Conservation (phyloP, 352 stramenopile species). For the Phytophthora pisi region DNA sequence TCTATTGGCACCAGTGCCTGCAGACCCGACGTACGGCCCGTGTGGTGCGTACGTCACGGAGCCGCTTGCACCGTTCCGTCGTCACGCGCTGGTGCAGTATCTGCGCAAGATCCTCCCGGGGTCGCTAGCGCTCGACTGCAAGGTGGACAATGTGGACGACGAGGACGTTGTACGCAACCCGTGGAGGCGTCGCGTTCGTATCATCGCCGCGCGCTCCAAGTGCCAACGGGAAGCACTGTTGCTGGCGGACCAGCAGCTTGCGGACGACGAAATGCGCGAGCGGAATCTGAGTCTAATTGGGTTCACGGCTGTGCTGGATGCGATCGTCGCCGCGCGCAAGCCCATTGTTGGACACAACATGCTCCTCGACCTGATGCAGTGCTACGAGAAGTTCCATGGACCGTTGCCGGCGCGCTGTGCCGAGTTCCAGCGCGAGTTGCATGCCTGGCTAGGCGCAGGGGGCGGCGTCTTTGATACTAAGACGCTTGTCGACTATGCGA, state of each 20-base stretch:
- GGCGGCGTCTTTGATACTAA: slow-evolving; percentile 78
- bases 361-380: slow-evolving; percentile 83
- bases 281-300: slow-evolving; percentile 67
- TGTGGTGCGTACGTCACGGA: slow-evolving; percentile 60
- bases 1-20: slow-evolving; percentile 34
- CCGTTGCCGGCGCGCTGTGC: slow-evolving; percentile 60
- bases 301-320: slow-evolving; percentile 72
- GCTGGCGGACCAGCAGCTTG: slow-evolving; percentile 35
- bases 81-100: slow-evolving; percentile 59
- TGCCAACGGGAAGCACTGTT: slow-evolving; percentile 41
- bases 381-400: slow-evolving; percentile 78
- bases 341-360: slow-evolving; percentile 81
- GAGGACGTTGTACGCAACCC: slow-evolving; percentile 46
- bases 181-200: slow-evolving; percentile 69
- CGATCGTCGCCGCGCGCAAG: slow-evolving; percentile 45
- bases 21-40: slow-evolving; percentile 25
- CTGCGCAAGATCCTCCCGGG: slow-evolving; percentile 49
- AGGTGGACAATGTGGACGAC: slow-evolving; percentile 62
- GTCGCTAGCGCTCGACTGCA: slow-evolving; percentile 62
- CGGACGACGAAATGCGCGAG: slow-evolving; percentile 37
- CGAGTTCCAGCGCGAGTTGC: slow-evolving; percentile 61
- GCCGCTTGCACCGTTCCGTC: slow-evolving; percentile 66
- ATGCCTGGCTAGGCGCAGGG: slow-evolving; percentile 49
- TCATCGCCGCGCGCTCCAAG: slow-evolving; percentile 39
- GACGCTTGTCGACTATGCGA: slow-evolving; percentile 64